These are phyloP conservation scores for Aspergillus quadrilineatus DNA, from an alignment of 2,329 filamentous ascomycete species.

Conservation along the genomic window DNA sequence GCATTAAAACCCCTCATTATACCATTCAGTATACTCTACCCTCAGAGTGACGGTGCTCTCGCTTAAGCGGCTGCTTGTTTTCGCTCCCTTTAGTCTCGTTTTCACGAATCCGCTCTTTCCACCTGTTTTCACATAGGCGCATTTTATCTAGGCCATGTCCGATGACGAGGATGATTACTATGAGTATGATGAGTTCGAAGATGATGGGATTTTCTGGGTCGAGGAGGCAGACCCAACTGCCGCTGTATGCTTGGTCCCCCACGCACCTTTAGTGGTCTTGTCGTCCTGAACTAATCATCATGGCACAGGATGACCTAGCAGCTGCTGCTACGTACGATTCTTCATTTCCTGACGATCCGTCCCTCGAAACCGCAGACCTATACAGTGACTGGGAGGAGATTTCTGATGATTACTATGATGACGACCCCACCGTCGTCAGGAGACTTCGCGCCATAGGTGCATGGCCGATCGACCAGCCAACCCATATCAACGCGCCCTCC, in stretches of 20 bases:
- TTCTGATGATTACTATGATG: conserved; percentile 47
- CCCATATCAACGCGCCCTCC: conserved; percentile 1
- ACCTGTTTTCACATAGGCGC: neutral
- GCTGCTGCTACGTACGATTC: conserved; percentile 42
- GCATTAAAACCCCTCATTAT: neutral
- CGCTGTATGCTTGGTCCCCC: conserved; percentile 27
- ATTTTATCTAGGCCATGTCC: conserved; percentile 30
- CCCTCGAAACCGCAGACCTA: conserved; percentile 39
- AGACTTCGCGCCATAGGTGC: conserved; percentile 20
- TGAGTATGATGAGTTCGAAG: conserved; percentile 37
- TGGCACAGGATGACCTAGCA: conserved; percentile 44
- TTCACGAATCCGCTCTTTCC: neutral
- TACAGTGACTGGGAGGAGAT: conserved; percentile 49
- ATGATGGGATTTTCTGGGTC: conserved; percentile 36
- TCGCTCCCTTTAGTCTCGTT: neutral
- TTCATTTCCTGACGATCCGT: conserved; percentile 40
- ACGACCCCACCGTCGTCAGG: conserved; percentile 38
- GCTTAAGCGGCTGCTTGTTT: neutral
- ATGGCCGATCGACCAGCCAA: conserved; percentile 2
- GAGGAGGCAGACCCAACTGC: conserved; percentile 38
- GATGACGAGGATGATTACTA: conserved; percentile 41
- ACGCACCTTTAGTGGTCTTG: neutral
- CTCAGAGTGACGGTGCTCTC: conserved; percentile 5
- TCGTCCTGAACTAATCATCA: conserved; percentile 5
- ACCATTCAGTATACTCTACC: neutral